phyloP scores from a whole-genome alignment of 106 monocot species.

The Acorus calamus region DNA sequence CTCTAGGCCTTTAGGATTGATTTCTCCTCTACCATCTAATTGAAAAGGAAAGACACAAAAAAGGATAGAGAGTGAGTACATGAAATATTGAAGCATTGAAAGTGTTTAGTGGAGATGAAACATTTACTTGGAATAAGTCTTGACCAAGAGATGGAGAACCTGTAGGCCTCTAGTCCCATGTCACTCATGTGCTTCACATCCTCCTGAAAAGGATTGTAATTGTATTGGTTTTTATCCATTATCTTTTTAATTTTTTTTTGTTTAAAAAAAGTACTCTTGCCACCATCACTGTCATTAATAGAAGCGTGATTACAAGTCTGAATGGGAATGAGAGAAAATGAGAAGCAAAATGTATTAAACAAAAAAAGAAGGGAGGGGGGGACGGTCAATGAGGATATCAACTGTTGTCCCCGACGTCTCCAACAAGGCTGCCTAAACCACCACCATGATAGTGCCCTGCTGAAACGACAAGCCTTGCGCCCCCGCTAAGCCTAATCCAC shows the following conservation, averaged over 20 bases:
- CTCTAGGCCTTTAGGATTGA: conserved; percentile 55
- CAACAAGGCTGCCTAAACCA: too few relatives aligned
- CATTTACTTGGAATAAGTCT: conserved; percentile 59
- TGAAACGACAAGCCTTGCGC: too few relatives aligned
- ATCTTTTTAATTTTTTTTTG: background rate
- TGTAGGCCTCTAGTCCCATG: conserved; percentile 46
- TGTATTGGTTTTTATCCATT: conserved; percentile 9
- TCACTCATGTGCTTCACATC: conserved; percentile 62
- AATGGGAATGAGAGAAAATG: too few relatives aligned
- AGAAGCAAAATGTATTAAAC: too few relatives aligned
- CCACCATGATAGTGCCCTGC: too few relatives aligned
- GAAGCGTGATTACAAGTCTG: too few relatives aligned
- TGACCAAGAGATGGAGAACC: conserved; percentile 74
- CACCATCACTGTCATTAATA: too few relatives aligned
- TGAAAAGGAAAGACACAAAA: background rate
- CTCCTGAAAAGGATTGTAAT: conserved; percentile 28
- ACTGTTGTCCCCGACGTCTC: too few relatives aligned
- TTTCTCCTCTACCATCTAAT: conserved; percentile 51
- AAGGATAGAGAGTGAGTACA: background rate
- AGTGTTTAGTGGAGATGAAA: background rate
- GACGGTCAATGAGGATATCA: too few relatives aligned
- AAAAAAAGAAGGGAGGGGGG: too few relatives aligned
- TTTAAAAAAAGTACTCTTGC: too few relatives aligned
- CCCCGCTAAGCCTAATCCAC: too few relatives aligned
- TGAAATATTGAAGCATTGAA: background rate